Evolutionary conservation across 805 yeast species (phyloP).

Genomic region (Brettanomyces anomalus): DNA sequence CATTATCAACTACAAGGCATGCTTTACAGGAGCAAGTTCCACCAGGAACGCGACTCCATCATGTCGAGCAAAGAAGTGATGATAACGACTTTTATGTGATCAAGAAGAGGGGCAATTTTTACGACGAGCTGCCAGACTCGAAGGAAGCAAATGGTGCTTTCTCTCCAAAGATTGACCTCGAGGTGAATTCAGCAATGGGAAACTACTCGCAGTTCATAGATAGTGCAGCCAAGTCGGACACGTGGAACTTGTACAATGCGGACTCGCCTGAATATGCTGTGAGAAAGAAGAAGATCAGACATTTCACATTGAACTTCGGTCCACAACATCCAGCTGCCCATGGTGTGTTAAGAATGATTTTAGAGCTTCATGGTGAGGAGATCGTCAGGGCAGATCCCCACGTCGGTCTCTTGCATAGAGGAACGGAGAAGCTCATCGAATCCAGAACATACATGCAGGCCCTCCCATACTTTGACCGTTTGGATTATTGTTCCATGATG

Average conservation of each 20-base stretch:
- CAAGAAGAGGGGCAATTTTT: slow-evolving; percentile 21
- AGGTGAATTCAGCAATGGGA: slow-evolving; percentile 35
- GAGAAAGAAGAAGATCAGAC: slow-evolving; percentile 54
- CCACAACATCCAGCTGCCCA: slow-evolving; percentile 96
- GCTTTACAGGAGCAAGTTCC: not conserved
- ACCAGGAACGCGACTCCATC: slow-evolving; percentile 8
- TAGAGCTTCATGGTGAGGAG: slow-evolving; percentile 85
- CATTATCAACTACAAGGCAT: too few relatives aligned
- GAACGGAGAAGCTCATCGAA: slow-evolving; percentile 84
- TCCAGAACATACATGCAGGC: slow-evolving; percentile 83
- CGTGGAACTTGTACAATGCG: slow-evolving; percentile 26
- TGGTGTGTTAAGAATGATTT: slow-evolving; percentile 79
- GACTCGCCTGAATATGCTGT: slow-evolving; percentile 29
- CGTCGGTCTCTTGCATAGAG: slow-evolving; percentile 80
- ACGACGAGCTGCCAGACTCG: slow-evolving; percentile 12
- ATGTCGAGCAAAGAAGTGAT: slow-evolving; percentile 16
- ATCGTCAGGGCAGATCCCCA: slow-evolving; percentile 83
- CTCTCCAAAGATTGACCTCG: slow-evolving; percentile 18
- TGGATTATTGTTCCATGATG: slow-evolving; percentile 84
- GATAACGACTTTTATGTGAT: slow-evolving; percentile 25
- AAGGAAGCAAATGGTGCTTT: slow-evolving; percentile 16
- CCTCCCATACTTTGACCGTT: slow-evolving; percentile 78
- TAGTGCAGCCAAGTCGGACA: slow-evolving; percentile 26
- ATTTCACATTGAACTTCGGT: slow-evolving; percentile 83
- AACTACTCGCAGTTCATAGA: slow-evolving; percentile 26